Conservation (phyloP, 306 rosid genomes). For the Astragalus membranaceus region DNA sequence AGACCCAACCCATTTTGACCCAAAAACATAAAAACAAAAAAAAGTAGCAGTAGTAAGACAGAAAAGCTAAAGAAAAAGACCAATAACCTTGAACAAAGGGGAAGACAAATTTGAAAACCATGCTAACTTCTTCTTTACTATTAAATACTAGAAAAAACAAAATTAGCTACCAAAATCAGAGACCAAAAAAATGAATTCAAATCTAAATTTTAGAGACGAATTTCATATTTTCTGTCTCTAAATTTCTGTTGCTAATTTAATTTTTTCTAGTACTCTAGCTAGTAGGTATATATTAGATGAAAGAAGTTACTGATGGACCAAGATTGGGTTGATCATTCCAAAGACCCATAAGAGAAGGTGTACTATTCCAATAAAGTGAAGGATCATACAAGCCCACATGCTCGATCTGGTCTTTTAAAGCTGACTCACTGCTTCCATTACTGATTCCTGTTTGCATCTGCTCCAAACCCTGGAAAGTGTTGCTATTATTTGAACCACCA, state of each 20-base stretch:
- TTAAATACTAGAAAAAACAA: no score
- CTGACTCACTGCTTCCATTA: background rate
- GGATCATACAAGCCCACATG: constrained; percentile 60
- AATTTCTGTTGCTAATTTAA: no score
- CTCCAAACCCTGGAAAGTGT: constrained; percentile 32
- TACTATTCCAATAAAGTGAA: constrained; percentile 59
- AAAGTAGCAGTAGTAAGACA: constrained; percentile 3
- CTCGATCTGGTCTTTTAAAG: constrained; percentile 45
- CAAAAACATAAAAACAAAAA: background rate
- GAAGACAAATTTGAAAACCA: constrained; percentile 29
- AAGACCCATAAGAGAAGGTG: constrained; percentile 31
- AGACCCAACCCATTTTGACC: constrained; percentile 18
- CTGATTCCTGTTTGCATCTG: background rate
- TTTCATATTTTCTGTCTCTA: no score
- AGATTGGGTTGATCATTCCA: constrained; percentile 67
- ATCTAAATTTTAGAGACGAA: no score
- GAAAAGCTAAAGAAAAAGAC: constrained; percentile 22
- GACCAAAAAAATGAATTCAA: no score
- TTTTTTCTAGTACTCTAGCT: no score
- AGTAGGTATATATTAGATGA: constrained; percentile 46
- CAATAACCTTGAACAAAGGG: constrained; percentile 10
- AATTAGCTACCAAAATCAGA: no score
- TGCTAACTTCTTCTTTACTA: background rate
- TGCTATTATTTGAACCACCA: constrained; percentile 33
- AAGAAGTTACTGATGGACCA: constrained; percentile 70